A percentile compares a stretch with the other conserved stretches of the same genome.
These are phyloP conservation scores for Schizopora paradoxa DNA, from an alignment of 1,284 basidiomycete species.

Conservation along the genomic window DNA sequence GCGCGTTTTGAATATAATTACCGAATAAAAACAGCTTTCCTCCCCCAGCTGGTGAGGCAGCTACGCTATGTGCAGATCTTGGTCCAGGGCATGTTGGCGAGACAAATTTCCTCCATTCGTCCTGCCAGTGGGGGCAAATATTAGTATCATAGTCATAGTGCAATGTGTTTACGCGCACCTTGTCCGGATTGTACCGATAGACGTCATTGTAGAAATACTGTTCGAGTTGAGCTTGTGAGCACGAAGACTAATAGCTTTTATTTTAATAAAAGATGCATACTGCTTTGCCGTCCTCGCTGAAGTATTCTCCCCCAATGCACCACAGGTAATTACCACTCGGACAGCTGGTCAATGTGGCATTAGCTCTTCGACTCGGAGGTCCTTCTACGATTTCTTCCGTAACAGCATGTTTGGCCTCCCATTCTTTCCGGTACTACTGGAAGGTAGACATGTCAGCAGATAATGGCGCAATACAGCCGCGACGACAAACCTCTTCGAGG, in stretches of 20 bases:
- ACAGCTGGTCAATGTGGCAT: conserved; percentile 74
- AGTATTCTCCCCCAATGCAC: conserved; percentile 82
- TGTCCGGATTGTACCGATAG: conserved; percentile 77
- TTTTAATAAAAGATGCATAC: conserved; percentile 39
- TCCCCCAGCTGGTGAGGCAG: conserved; percentile 65
- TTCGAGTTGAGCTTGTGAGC: neutral
- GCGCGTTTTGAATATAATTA: conserved; percentile 26
- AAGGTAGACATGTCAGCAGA: conserved; percentile 1
- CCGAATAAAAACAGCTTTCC: conserved; percentile 86
- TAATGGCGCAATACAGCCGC: neutral
- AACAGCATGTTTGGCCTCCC: conserved; percentile 69
- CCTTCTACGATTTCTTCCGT: conserved; percentile 74
- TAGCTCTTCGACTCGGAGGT: conserved; percentile 75
- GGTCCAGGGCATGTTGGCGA: conserved; percentile 82
- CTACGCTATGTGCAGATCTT: conserved; percentile 78
- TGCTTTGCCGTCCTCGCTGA: conserved; percentile 76
- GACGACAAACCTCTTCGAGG: conserved; percentile 57
- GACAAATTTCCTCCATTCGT: conserved; percentile 84
- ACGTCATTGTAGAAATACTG: conserved; percentile 79
- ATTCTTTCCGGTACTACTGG: conserved; percentile 68
- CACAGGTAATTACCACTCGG: conserved; percentile 76
- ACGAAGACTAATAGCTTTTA: conserved; percentile 20
- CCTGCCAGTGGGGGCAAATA: conserved; percentile 31
- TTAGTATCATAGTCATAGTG: neutral
- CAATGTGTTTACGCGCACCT: conserved; percentile 36